A percentile compares a stretch with the other conserved stretches of the same genome.
Conservation (phyloP, 2,329 filamentous ascomycete genomes). For the Sclerotinia nivalis region DNA sequence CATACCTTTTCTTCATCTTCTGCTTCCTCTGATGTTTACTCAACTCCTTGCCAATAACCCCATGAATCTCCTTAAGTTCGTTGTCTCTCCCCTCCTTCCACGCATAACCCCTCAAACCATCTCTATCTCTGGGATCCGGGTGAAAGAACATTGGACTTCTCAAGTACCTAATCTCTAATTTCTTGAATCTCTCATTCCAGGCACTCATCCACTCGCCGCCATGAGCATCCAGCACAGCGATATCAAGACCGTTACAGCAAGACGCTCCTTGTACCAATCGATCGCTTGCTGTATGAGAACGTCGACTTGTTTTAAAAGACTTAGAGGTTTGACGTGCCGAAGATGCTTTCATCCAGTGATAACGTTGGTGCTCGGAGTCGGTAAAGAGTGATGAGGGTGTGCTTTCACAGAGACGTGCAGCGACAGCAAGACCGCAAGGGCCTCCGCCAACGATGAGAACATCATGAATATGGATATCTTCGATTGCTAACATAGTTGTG, state of each 20-base stretch:
- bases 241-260: slow-evolving; percentile 37
- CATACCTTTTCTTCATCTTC: slow-evolving; percentile 48
- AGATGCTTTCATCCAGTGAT: slow-evolving; percentile 68
- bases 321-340: slow-evolving; percentile 50
- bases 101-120: slow-evolving; percentile 69
- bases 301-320: slow-evolving; percentile 38
- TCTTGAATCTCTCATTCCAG: slow-evolving; percentile 70
- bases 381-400: slow-evolving; percentile 80
- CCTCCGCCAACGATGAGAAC: slow-evolving; percentile 66
- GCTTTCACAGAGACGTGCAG: slow-evolving; percentile 68
- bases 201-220: slow-evolving; percentile 65
- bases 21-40: slow-evolving; percentile 79
- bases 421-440: slow-evolving; percentile 72
- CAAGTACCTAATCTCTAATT: slow-evolving; percentile 69
- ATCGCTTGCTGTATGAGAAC: slow-evolving; percentile 43
- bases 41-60: slow-evolving; percentile 76
- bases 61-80: slow-evolving; percentile 69
- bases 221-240: slow-evolving; percentile 67
- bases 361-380: slow-evolving; percentile 77
- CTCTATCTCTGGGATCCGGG: slow-evolving; percentile 72
- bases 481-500: slow-evolving; percentile 19
- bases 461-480: slow-evolving; percentile 51
- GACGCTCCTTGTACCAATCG: slow-evolving; percentile 32
- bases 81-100: slow-evolving; percentile 57
- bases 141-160: slow-evolving; percentile 84